phyloP scores from a whole-genome alignment of 2,329 filamentous ascomycete genomes.

The Clonostachys byssicola region DNA sequence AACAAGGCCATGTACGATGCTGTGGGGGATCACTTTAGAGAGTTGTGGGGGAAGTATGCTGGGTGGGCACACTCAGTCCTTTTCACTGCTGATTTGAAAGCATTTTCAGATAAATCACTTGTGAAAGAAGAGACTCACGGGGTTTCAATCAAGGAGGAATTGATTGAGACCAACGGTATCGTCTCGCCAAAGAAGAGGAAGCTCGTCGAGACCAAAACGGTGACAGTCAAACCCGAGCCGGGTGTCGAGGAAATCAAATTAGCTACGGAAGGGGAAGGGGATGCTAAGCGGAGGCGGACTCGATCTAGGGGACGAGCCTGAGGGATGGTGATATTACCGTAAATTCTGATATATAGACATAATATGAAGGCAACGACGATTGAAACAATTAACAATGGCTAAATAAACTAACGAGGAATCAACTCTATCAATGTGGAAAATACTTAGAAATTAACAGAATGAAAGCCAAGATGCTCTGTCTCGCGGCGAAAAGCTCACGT shows the following conservation, averaged over 20 bases:
- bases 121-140: slow-evolving; percentile 5
- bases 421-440: background rate
- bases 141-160: background rate
- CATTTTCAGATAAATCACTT: slow-evolving; percentile 66
- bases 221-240: slow-evolving; percentile 14
- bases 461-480: background rate
- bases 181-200: slow-evolving; percentile 14
- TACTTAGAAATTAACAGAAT: background rate
- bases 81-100: slow-evolving; percentile 86
- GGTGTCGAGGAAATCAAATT: slow-evolving; percentile 7
- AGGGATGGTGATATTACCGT: background rate
- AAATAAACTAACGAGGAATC: too few species aligned
- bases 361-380: too few species aligned
- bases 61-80: slow-evolving; percentile 98
- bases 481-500: background rate
- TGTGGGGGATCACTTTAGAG: slow-evolving; percentile 84
- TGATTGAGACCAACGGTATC: background rate
- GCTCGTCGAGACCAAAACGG: slow-evolving; percentile 16
- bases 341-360: too few species aligned
- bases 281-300: slow-evolving; percentile 20
- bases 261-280: slow-evolving; percentile 10
- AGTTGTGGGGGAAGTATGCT: slow-evolving; percentile 87
- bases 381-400: too few species aligned
- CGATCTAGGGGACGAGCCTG: slow-evolving; percentile 1
- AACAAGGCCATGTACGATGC: slow-evolving; percentile 87